Base-by-base conservation (phyloP, 1,139 yeast genomes). In the Hemisphaericaspora lyxosophila region DNA sequence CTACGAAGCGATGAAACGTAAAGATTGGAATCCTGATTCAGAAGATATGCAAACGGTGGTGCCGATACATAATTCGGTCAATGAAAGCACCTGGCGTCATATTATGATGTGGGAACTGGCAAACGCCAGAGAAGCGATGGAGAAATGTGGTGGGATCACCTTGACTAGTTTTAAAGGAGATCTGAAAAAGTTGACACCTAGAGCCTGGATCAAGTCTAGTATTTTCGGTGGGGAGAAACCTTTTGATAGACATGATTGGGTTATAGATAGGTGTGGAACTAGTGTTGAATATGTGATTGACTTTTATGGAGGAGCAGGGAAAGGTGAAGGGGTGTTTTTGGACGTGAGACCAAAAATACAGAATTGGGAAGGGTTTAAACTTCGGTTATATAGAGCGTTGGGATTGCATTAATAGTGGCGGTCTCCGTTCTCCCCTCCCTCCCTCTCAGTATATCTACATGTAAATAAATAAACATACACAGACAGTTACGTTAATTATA, bases 241-340 rank as follows among this genome's bases (percentile, higher is more conserved):
- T 0, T 92, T 92, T 64, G 98, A 92, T 62, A 76, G 98, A 52
- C 98, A 92, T 58, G 98, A 92, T 62, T 92, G 98, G 98, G 69
- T 76, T 9, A 75, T 92, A n/a, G 82, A 85, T 53, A 70, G 97
- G 38, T 87, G 97, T 60, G 97, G 97, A 2, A 75, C 68, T 12
- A 75, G 76, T 39, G 75, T 92, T 13, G 96, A 89, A 39, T 92
- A 92, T 53, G 97, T 92, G 32, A 90, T 92, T 55, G 98, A 92
- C 59, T 92, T 88, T 58, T 92, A 92, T 60, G 64, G 84, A 11
- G 86, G 87, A 7, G 64, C 84, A 11, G 86, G 87, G 7, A 75
- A 74, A 39, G 63, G 88, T 78, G 42, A 38, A 11, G 75, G 83
- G 44, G 85, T 90, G 46, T 85, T 75, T 53, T 64, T 92, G 38